Base-by-base conservation (phyloP, 73 alveolate genomes). In the Paramecium primaurelia region DNA sequence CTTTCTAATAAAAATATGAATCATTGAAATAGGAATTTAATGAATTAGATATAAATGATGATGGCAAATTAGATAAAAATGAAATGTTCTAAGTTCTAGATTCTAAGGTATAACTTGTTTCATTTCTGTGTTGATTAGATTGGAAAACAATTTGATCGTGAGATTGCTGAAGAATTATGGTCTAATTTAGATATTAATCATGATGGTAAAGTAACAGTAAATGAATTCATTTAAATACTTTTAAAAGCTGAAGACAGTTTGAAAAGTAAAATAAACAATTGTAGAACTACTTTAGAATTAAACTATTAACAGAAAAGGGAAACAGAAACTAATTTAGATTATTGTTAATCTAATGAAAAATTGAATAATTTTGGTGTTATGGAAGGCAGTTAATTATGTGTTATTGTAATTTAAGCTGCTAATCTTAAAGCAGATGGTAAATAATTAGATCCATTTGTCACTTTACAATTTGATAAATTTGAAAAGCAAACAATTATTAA, bases 381-480 rank as follows among this genome's bases (percentile, higher is more conserved):
- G 88, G 47, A 75, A 30, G 88, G 88, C 58, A 75, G 88, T 75
- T 16, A 75, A 37, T 26, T 75, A 12, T 75, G 88, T 75, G 88
- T 75, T 30, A 75, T 75, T 38, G 28, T 75, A 18, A 20, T 75
- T 75, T 37, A 75, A 42, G 88, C 64, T 4, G 60, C 68, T 8
- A 75, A 75, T 75, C 59, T 75, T 1, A 75, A 36, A 16, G 68
- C 88, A n/a, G 88, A 42, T 75, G 38, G 36, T 16, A 36, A 30
- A 75, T 36, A 75, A 36, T 38, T 36, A 30, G 68, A 75, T 36
- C 88, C 88, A 3, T 75, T 38, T 75, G 68, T 75, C 18, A 36
- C 60, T 12, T 38, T 75, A 7, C 20, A 75, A 75, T 36, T 75
- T 42, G 88, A 75, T 42, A 30, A 38, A 75, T 38, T 38, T 75